A percentile compares a stretch with the other conserved stretches of the same genome.
Conservation (phyloP, 1,284 basidiomycete genomes). For the Fomitopsis betulina region DNA sequence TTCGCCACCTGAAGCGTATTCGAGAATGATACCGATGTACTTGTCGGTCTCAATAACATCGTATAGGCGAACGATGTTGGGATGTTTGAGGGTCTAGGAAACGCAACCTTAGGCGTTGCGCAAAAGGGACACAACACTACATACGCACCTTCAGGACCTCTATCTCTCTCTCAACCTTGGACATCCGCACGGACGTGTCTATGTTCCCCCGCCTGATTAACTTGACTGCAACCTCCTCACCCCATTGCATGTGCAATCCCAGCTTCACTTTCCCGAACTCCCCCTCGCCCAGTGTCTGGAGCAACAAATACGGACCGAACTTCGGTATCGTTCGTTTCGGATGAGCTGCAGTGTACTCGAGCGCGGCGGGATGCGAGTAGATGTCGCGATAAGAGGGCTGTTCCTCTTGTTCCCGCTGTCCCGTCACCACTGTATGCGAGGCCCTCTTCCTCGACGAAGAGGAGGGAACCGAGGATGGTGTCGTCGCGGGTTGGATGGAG, state of each 20-base stretch:
- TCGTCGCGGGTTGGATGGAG: slow-evolving; percentile 39
- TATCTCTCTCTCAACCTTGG: slow-evolving; percentile 97
- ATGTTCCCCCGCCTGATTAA: slow-evolving; percentile 93
- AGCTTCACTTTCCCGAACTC: slow-evolving; percentile 99
- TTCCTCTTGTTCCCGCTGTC: slow-evolving; percentile 38
- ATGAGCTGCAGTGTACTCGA: slow-evolving; percentile 81
- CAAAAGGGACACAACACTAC: slow-evolving; percentile 10
- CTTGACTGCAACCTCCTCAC: slow-evolving; percentile 99
- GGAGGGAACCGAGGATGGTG: slow-evolving; percentile 28
- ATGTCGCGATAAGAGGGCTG: slow-evolving; percentile 61
- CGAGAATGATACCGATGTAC: slow-evolving; percentile 99
- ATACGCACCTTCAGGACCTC: slow-evolving; percentile 86
- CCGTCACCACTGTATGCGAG: slow-evolving; percentile 47
- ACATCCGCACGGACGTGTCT: slow-evolving; percentile 83
- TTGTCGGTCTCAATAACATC: slow-evolving; percentile 99
- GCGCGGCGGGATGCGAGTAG: slow-evolving; percentile 81
- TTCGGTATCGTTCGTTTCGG: slow-evolving; percentile 85
- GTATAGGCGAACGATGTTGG: slow-evolving; percentile 97
- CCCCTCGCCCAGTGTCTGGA: slow-evolving; percentile 95
- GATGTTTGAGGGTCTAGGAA: slow-evolving; percentile 84
- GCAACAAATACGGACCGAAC: slow-evolving; percentile 91
- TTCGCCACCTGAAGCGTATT: slow-evolving; percentile 97
- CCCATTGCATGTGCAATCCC: slow-evolving; percentile 91
- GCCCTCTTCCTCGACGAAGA: slow-evolving; percentile 43
- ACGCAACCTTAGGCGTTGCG: slow-evolving; percentile 6